Base-by-base conservation (phyloP, 129 eudicot species). In the Deinandra increscens region DNA sequence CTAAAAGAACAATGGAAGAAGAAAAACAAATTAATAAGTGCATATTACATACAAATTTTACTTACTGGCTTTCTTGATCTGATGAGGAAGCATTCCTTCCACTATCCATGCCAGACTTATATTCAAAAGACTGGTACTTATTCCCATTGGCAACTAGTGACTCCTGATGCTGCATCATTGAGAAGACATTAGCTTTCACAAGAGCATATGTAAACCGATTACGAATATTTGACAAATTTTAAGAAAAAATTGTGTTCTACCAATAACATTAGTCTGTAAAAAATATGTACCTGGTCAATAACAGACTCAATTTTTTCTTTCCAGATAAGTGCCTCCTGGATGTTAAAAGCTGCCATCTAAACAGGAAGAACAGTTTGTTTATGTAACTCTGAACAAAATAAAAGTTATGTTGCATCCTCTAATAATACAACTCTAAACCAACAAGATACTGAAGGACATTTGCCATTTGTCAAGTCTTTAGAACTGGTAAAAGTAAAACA, bases 321-420 rank as follows among this genome's bases (percentile, higher is more conserved):
- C 99, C 99, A 93, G 60, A 89, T 79, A 34, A 93, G 81, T 63
- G 99, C 99, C 81, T 93, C 99, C 85, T 93, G 99, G 71, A 93
- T 93, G 91, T 93, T 93, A 66, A 89, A 93, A 77, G 99, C 99
- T 67, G 99, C 99, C 99, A 93, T 86, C 99, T 93, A 78, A 71
- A 81, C 78, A 72, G 34, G 67, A 75, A 68, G 45, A 12, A 56
- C 48, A 66, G 31, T 65, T 42, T 74, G n/a, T 26, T 65, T 50
- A 74, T 33, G 48, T 11, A 75, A 65, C 42, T 36, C 53, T 7
- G 34, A 39, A 12, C 37, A 61, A 60, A 58, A 26, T 26, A 29
- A 14, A 29, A 29, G 3, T 53, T 31, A n/a, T 29, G 42, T 33
- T 60, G 65, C 65, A 60, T 60, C 61, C 34, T 54, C 22, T 54